These are phyloP conservation scores for Xylariaceae sp. DNA, from an alignment of 2,329 filamentous ascomycete species.

Conservation along the genomic window DNA sequence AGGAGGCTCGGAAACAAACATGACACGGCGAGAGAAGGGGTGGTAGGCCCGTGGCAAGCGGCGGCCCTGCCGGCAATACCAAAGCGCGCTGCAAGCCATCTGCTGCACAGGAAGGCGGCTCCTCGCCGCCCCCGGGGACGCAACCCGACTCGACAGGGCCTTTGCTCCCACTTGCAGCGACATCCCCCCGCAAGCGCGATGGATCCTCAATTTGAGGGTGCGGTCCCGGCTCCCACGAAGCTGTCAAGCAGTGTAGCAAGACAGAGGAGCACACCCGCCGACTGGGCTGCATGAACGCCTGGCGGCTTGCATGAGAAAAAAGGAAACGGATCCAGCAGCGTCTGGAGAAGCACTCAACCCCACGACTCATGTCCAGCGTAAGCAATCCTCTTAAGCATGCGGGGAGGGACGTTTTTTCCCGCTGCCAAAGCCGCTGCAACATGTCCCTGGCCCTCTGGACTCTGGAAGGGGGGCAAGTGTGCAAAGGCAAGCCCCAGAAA, in stretches of 20 bases:
- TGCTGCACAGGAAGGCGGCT: constrained; percentile 18
- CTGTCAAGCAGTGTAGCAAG: constrained; percentile 6
- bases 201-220: too few relatives aligned
- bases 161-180: too few relatives aligned
- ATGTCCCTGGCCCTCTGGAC: not conserved
- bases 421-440: not conserved
- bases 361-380: too few relatives aligned
- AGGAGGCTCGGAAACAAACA: too few relatives aligned
- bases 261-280: constrained; percentile 13
- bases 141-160: constrained; percentile 16
- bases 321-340: too few relatives aligned
- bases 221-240: not conserved
- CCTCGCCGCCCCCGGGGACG: constrained; percentile 15
- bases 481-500: not conserved
- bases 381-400: too few relatives aligned
- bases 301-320: constrained; percentile 10
- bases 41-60: too few relatives aligned
- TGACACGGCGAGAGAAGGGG: too few relatives aligned
- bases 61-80: too few relatives aligned
- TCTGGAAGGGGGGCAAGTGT: not conserved
- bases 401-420: constrained; percentile 1
- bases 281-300: constrained; percentile 25
- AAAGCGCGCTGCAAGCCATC: constrained; percentile 15
- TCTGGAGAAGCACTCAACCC: too few relatives aligned
- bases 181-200: not conserved